These are phyloP conservation scores for Penicillium griseofulvum DNA, from an alignment of 2,329 filamentous ascomycete genomes.

Conservation along the genomic window DNA sequence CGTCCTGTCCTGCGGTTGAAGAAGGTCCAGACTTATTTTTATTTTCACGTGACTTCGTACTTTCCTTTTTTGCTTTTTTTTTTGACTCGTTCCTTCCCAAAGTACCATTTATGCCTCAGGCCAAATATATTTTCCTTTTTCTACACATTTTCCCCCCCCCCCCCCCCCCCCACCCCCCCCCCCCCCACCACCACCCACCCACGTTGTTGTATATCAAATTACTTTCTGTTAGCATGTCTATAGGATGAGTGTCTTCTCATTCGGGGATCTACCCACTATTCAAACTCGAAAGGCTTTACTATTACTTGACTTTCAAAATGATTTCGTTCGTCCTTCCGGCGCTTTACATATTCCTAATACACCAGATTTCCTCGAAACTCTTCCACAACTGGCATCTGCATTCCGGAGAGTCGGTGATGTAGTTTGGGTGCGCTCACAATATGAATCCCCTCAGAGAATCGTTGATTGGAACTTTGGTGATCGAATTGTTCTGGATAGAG, in stretches of 20 bases:
- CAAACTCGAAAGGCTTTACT: slow-evolving; percentile 69
- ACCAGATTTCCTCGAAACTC: slow-evolving; percentile 64
- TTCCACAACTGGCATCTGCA: slow-evolving; percentile 63
- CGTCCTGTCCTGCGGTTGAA: no score
- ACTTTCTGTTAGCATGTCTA: slow-evolving; percentile 22
- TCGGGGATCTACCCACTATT: slow-evolving; percentile 46
- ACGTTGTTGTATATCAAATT: not conserved
- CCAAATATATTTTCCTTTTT: not conserved
- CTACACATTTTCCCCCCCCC: no score
- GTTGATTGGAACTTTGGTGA: slow-evolving; percentile 52
- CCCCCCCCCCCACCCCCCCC: no score
- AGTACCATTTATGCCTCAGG: slow-evolving; percentile 1
- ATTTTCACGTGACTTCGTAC: not conserved
- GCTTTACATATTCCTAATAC: slow-evolving; percentile 65
- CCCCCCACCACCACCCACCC: no score
- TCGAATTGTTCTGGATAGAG: slow-evolving; percentile 41
- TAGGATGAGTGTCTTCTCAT: slow-evolving; percentile 34
- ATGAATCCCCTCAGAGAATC: slow-evolving; percentile 59
- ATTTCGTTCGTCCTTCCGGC: slow-evolving; percentile 71
- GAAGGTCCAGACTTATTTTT: not conserved
- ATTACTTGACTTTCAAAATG: slow-evolving; percentile 84
- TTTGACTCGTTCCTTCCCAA: not conserved
- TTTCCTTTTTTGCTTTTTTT: not conserved
- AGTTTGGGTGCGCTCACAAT: slow-evolving; percentile 81
- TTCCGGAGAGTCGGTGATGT: slow-evolving; percentile 74